These are phyloP conservation scores for Lenzites betulinus DNA, from an alignment of 768 basidiomycete genomes.

Conservation along the genomic window DNA sequence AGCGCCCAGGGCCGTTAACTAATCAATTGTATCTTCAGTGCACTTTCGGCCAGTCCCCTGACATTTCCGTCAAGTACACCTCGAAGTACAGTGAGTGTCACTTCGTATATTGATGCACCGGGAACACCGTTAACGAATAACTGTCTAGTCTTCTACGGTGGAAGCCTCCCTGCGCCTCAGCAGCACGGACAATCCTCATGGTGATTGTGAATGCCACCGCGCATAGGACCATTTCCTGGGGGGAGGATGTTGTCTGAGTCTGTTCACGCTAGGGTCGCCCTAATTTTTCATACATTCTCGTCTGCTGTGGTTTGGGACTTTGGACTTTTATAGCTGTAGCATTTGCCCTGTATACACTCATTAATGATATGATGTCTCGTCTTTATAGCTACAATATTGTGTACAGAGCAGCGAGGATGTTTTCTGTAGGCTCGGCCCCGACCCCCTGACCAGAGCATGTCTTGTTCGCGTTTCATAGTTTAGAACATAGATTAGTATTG, in stretches of 20 bases:
- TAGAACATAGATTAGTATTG: too few species aligned
- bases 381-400: neutral
- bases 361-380: neutral
- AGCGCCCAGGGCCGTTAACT: neutral
- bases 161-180: neutral
- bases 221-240: too few species aligned
- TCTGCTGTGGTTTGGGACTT: neutral
- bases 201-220: neutral
- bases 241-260: too few species aligned
- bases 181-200: neutral
- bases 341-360: neutral
- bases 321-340: neutral
- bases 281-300: neutral
- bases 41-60: constrained; percentile 21
- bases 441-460: too few species aligned
- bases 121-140: neutral
- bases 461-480: too few species aligned
- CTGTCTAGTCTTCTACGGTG: constrained; percentile 24
- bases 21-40: constrained; percentile 19
- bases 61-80: constrained; percentile 30
- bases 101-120: neutral
- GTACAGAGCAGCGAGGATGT: too few species aligned
- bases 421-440: too few species aligned
- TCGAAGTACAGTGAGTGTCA: constrained; percentile 26
- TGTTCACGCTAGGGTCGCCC: too few species aligned